A percentile compares a stretch with the other conserved stretches of the same genome.
Evolutionary conservation across 2,329 filamentous ascomycete species (phyloP).

Genomic region (Alternaria tenuissima): DNA sequence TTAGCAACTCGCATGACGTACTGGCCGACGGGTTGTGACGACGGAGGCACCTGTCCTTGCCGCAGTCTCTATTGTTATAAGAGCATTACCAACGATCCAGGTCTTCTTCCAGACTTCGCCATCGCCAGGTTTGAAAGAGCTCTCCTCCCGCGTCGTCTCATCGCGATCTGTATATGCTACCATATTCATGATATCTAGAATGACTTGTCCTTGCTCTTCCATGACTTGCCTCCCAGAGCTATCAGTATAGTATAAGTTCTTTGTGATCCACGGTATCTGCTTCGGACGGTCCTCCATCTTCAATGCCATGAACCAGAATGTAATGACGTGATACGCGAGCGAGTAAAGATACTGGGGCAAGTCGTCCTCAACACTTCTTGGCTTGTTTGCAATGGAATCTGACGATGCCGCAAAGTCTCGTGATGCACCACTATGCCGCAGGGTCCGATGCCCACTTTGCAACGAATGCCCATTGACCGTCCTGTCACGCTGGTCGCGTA

Average conservation of each 20-base stretch:
- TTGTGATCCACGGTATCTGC: slow-evolving; percentile 89
- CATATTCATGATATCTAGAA: slow-evolving; percentile 93
- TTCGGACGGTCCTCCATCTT: slow-evolving; percentile 83
- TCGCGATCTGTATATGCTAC: slow-evolving; percentile 86
- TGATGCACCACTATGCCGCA: slow-evolving; percentile 55
- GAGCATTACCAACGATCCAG: slow-evolving; percentile 77
- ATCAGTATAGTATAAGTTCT: slow-evolving; percentile 80
- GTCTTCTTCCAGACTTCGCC: slow-evolving; percentile 72
- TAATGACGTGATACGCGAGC: slow-evolving; percentile 91
- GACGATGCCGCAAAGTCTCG: slow-evolving; percentile 51
- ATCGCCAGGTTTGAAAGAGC: slow-evolving; percentile 71
- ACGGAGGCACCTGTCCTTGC: slow-evolving; percentile 72
- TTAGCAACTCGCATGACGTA: slow-evolving; percentile 63
- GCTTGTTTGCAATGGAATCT: slow-evolving; percentile 47
- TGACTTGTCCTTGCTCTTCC: slow-evolving; percentile 92
- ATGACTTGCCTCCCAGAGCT: slow-evolving; percentile 75
- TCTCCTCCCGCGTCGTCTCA: slow-evolving; percentile 72
- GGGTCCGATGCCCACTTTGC: slow-evolving; percentile 47
- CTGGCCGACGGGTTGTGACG: slow-evolving; percentile 75
- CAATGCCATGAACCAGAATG: slow-evolving; percentile 94
- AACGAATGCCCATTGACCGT: slow-evolving; percentile 35
- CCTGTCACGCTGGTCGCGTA: slow-evolving; percentile 68
- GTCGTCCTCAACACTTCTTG: slow-evolving; percentile 68
- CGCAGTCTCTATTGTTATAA: slow-evolving; percentile 77
- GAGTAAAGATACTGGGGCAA: slow-evolving; percentile 93